A percentile compares a stretch with the other conserved stretches of the same genome.
These are phyloP conservation scores for Alternaria consortialis DNA, from an alignment of 2,329 filamentous ascomycete species.

Conservation along the genomic window DNA sequence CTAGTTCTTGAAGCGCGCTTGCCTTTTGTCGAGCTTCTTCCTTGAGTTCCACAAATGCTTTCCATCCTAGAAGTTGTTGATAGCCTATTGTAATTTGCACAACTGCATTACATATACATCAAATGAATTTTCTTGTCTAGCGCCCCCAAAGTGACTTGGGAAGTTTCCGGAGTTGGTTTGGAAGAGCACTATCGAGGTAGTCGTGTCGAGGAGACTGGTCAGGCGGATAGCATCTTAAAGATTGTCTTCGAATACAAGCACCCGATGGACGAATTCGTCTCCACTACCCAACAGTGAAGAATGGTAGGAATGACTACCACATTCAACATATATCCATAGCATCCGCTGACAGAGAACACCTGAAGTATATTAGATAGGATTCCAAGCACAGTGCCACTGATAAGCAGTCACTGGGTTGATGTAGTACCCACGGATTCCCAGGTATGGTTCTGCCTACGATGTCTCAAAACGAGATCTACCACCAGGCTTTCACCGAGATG, in stretches of 20 bases:
- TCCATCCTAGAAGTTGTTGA: background rate
- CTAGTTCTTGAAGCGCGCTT: background rate
- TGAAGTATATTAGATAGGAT: background rate
- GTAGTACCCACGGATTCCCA: background rate
- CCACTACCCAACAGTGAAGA: rapidly evolving
- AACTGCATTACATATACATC: background rate
- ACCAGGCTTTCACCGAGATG: background rate
- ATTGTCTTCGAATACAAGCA: background rate
- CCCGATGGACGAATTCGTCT: background rate
- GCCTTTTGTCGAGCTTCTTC: background rate
- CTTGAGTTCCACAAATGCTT: background rate
- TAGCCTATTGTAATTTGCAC: background rate
- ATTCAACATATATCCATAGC: background rate
- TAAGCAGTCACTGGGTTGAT: background rate
- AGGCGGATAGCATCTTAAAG: background rate
- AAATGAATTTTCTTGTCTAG: background rate
- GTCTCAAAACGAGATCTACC: background rate
- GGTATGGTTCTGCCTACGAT: too few relatives aligned
- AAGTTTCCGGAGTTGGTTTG: background rate
- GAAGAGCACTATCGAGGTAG: background rate
- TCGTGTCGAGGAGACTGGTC: background rate
- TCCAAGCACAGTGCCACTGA: background rate
- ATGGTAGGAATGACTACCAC: background rate
- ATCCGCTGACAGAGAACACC: background rate
- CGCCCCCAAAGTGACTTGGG: too few relatives aligned